Conservation (phyloP, 2,329 filamentous ascomycete genomes). For the Penicillium polonicum region DNA sequence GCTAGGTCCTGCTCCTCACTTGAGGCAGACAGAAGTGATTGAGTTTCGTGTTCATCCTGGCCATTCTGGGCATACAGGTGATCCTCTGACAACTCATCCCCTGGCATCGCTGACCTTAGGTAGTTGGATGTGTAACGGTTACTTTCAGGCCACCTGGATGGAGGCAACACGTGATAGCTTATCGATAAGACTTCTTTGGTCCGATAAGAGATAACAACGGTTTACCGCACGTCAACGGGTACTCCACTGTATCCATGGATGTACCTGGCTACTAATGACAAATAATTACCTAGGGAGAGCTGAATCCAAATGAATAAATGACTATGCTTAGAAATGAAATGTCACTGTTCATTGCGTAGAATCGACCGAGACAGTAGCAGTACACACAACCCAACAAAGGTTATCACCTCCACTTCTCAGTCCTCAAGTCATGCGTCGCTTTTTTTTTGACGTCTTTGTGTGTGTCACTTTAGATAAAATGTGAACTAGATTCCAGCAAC, state of each 20-base stretch:
- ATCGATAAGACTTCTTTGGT: neutral
- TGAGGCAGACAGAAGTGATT: constrained; percentile 34
- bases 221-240: neutral
- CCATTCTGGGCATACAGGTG: constrained; percentile 33
- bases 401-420: neutral
- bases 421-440: neutral
- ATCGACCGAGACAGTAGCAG: neutral
- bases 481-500: neutral
- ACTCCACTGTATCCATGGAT: neutral
- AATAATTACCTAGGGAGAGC: neutral
- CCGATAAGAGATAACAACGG: constrained; percentile 4
- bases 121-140: constrained; percentile 6
- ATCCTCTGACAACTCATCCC: constrained; percentile 39
- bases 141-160: constrained; percentile 26
- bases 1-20: constrained; percentile 30
- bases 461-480: neutral
- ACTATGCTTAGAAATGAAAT: neutral
- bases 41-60: constrained; percentile 33
- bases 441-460: neutral
- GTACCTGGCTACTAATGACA: neutral
- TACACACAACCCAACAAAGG: neutral
- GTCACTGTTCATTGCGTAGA: neutral
- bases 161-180: constrained; percentile 22
- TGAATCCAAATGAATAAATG: neutral
- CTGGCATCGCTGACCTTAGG: constrained; percentile 41